These are phyloP conservation scores for Eimeria sp. DNA, from an alignment of 169 alveolate genomes.

Conservation along the genomic window DNA sequence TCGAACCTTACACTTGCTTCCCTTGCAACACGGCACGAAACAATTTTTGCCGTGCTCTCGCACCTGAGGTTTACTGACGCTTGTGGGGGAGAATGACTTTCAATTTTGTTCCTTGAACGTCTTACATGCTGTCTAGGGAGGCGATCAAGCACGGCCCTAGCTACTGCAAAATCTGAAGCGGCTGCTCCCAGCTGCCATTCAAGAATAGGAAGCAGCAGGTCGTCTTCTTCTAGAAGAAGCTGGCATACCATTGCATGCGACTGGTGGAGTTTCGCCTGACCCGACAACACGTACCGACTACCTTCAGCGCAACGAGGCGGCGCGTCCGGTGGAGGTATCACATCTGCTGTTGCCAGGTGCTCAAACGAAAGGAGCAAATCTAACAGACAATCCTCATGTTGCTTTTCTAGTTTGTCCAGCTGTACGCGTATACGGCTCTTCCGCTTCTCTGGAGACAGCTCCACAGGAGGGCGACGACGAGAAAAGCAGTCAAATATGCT, in stretches of 20 bases:
- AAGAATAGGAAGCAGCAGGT: conserved; percentile 60
- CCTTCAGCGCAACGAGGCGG: conserved; percentile 75
- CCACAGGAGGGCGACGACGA: conserved; percentile 53
- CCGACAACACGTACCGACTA: conserved; percentile 63
- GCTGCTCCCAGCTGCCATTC: conserved; percentile 75
- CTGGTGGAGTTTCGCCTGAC: conserved; percentile 68
- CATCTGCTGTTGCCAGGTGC: conserved; percentile 52
- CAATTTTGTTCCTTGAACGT: conserved; percentile 16
- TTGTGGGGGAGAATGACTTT: conserved; percentile 30
- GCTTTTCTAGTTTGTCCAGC: conserved; percentile 65
- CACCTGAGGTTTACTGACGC: conserved; percentile 46
- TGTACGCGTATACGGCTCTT: conserved; percentile 65
- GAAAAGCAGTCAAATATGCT: conserved; percentile 64
- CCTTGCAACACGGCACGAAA: conserved; percentile 25
- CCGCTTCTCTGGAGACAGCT: conserved; percentile 47
- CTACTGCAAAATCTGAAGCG: conserved; percentile 68
- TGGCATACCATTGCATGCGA: conserved; percentile 76
- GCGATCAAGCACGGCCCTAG: conserved; percentile 65
- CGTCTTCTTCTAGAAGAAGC: conserved; percentile 47
- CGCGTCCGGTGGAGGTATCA: conserved; percentile 65
- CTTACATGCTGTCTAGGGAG: conserved; percentile 36
- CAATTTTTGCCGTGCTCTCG: conserved; percentile 48
- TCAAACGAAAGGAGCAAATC: conserved; percentile 61
- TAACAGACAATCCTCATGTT: conserved; percentile 49
- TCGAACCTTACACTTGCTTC: conserved; percentile 33